phyloP scores from a whole-genome alignment of 2,329 filamentous ascomycete genomes.

The Beauveria rudraprayagi region DNA sequence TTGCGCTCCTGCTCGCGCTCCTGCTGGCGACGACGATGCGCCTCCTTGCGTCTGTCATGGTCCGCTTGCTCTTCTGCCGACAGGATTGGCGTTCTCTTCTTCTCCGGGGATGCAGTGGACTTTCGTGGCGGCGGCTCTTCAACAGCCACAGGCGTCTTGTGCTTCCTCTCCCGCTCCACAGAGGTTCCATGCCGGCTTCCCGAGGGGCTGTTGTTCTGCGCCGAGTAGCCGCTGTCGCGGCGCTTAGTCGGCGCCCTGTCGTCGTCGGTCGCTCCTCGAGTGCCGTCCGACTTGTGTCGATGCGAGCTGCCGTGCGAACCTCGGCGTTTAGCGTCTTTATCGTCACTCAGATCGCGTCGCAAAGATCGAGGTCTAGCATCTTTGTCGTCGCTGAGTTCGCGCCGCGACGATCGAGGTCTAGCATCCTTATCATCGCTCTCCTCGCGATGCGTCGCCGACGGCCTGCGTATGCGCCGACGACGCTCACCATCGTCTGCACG shows the following conservation, averaged over 20 bases:
- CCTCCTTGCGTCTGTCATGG: constrained; percentile 41
- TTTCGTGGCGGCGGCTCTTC: neutral
- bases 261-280: constrained; percentile 19
- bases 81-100: constrained; percentile 27
- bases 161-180: constrained; percentile 31
- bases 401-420: constrained; percentile 20
- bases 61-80: constrained; percentile 38
- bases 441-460: constrained; percentile 5
- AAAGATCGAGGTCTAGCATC: constrained; percentile 23
- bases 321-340: constrained; percentile 22
- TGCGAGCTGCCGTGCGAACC: constrained; percentile 21
- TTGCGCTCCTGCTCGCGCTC: constrained; percentile 13
- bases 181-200: constrained; percentile 31
- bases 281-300: constrained; percentile 31
- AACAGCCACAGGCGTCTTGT: neutral
- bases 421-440: constrained; percentile 25
- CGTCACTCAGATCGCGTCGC: neutral
- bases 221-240: constrained; percentile 39
- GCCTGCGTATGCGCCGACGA: neutral
- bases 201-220: constrained; percentile 30
- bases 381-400: constrained; percentile 1
- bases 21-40: constrained; percentile 21
- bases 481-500: neutral
- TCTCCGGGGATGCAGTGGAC: neutral
- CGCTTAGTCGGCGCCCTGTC: constrained; percentile 26